Base-by-base conservation (phyloP, 1,284 basidiomycete species). In the Ganoderma sinense region DNA sequence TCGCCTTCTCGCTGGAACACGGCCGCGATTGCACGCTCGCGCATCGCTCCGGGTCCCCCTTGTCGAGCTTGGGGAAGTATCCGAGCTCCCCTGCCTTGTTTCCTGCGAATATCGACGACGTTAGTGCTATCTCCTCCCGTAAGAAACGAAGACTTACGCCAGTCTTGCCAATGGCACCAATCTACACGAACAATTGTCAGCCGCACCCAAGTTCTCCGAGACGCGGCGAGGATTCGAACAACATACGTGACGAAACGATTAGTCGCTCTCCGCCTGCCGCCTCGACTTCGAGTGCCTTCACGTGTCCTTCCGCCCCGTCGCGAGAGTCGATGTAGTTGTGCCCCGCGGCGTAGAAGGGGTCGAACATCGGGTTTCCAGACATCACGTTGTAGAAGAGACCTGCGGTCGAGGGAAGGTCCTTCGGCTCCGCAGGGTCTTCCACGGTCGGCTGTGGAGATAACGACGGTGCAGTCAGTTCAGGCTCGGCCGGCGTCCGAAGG, bases 241-340 rank as follows among this genome's bases (percentile, higher is more conserved):
- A 74, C 23, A 60, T 72, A 56, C 83, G 80, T 16, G 77, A 78
- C 23, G 76, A 71, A 23, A 82, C 75, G 71, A 87, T 82, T 73
- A 87, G 87, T 13, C 90, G 81, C 75, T 91, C 78, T 0, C 85
- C 86, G 2, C 83, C 84, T 0, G 89, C 89, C 26, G 81, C 82
- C 5, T 81, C 78, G 20, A 80, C 81, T 36, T 84, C 81, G 4
- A 90, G 79, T 4, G 88, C 85, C 14, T 80, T 80, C 31, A 88
- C 81, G 74, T 90, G 89, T 1, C 84, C 85, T 6, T 82, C 78
- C 4, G 87, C 88, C 26, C 90, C 81, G 74, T 90, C 88, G 39
- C 88, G 83, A 1, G 91, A 89, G 74, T 92, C 89, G 62, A 89
- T 81, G 79, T 83, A 89, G 80, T 78, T 69, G 20, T 26, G 13